These are phyloP conservation scores for Phaffia rhodozyma DNA, from an alignment of 1,284 basidiomycete genomes.

Conservation along the genomic window DNA sequence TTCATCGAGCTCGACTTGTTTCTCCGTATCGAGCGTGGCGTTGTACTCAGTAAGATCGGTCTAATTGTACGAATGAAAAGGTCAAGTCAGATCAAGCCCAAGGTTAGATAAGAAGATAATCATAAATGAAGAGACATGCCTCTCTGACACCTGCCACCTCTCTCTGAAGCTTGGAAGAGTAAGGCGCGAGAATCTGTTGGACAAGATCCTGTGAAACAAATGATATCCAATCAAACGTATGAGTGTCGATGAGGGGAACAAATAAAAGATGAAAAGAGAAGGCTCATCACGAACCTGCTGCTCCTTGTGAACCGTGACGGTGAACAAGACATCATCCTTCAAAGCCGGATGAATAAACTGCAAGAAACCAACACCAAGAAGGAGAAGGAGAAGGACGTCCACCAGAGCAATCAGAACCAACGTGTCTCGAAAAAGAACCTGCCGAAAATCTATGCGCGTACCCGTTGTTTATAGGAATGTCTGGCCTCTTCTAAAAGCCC, in stretches of 20 bases:
- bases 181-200: constrained; percentile 12
- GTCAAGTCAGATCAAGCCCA: neutral
- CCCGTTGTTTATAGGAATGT: constrained; percentile 17
- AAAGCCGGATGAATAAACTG: constrained; percentile 42
- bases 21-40: constrained; percentile 1
- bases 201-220: constrained; percentile 7
- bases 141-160: constrained; percentile 16
- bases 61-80: neutral
- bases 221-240: too few species aligned
- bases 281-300: constrained; percentile 22
- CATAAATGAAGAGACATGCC: neutral
- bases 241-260: too few species aligned
- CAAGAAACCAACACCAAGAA: constrained; percentile 28
- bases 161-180: constrained; percentile 8
- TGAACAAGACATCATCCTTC: constrained; percentile 33
- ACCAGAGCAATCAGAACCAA: constrained; percentile 26
- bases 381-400: constrained; percentile 34
- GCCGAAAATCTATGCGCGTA: neutral
- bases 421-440: constrained; percentile 19
- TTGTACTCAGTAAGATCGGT: constrained; percentile 13
- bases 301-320: constrained; percentile 37
- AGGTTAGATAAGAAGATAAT: neutral
- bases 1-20: constrained; percentile 2
- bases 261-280: too few species aligned
- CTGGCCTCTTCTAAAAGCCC: constrained; percentile 10